Conservation (phyloP, 2,329 filamentous ascomycete species). For the Oidium heveae region DNA sequence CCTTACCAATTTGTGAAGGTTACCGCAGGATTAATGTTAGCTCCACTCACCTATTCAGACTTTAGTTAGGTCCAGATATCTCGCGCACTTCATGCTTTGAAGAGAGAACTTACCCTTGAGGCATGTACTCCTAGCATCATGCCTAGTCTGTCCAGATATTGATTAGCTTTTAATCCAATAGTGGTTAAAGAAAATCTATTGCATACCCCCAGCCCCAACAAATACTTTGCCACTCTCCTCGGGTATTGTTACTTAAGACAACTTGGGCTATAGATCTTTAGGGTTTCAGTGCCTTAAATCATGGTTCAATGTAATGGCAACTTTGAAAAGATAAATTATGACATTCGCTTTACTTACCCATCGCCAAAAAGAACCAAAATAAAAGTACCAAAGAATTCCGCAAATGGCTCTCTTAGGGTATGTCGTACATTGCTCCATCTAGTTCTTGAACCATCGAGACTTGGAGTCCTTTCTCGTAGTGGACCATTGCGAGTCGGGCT, state of each 20-base stretch:
- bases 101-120: constrained; percentile 20
- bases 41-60: constrained; percentile 18
- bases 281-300: too few species aligned
- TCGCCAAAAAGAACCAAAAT: constrained; percentile 45
- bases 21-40: constrained; percentile 45
- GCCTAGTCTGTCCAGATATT: constrained; percentile 23
- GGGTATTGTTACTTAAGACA: constrained; percentile 17
- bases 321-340: too few species aligned
- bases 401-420: constrained; percentile 18
- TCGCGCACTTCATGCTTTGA: background rate
- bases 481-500: too few species aligned
- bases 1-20: constrained; percentile 36
- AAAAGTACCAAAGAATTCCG: constrained; percentile 45
- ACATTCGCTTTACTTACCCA: constrained; percentile 17
- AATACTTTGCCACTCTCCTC: constrained; percentile 11
- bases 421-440: constrained; percentile 9
- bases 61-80: background rate
- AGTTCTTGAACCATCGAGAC: constrained; percentile 3
- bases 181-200: background rate
- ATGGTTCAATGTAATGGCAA: too few species aligned
- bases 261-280: constrained; percentile 36
- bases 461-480: too few species aligned
- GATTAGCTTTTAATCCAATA: background rate
- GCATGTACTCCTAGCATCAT: constrained; percentile 47
- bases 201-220: constrained; percentile 13